These are phyloP conservation scores for Dryadomyces quercus-mongolicae DNA, from an alignment of 2,329 filamentous ascomycete genomes.

Conservation along the genomic window DNA sequence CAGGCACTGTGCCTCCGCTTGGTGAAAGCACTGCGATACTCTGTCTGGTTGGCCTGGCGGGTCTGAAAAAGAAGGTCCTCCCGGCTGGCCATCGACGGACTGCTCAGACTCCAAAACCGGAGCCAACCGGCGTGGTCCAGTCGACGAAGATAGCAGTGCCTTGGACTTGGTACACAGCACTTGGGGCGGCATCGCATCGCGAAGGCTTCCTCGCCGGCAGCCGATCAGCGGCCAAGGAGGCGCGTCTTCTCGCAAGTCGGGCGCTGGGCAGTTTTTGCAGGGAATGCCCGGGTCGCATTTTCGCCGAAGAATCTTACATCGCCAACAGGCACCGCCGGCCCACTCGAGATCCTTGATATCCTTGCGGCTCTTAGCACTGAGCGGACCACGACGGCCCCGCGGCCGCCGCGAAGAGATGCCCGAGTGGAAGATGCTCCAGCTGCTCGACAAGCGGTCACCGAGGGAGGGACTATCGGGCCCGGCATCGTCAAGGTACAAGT, in stretches of 20 bases:
- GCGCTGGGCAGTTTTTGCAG: constrained; percentile 18
- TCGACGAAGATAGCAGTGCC: constrained; percentile 2
- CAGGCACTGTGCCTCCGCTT: constrained; percentile 17
- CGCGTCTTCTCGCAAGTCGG: constrained; percentile 18
- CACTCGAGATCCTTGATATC: constrained; percentile 18
- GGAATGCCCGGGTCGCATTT: constrained; percentile 17
- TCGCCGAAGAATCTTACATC: constrained; percentile 19
- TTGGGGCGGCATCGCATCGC: constrained; percentile 15
- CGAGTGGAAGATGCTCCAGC: constrained; percentile 14
- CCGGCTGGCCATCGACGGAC: constrained; percentile 3
- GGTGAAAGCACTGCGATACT: constrained; percentile 14
- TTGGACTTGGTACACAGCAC: constrained; percentile 15
- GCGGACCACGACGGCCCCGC: constrained; percentile 17
- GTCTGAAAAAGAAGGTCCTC: not conserved
- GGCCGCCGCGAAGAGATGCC: constrained; percentile 14
- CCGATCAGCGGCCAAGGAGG: constrained; percentile 20
- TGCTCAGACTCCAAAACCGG: constrained; percentile 7
- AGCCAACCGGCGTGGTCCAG: constrained; percentile 5
- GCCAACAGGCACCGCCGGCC: constrained; percentile 19
- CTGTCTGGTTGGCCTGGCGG: constrained; percentile 7
- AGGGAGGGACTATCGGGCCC: constrained; percentile 9
- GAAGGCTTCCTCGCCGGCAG: constrained; percentile 18
- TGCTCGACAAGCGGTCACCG: constrained; percentile 10
- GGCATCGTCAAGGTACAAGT: not conserved
- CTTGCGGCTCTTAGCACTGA: constrained; percentile 17